phyloP scores from a whole-genome alignment of 2,329 filamentous ascomycete genomes.

The Penicillium sp. region DNA sequence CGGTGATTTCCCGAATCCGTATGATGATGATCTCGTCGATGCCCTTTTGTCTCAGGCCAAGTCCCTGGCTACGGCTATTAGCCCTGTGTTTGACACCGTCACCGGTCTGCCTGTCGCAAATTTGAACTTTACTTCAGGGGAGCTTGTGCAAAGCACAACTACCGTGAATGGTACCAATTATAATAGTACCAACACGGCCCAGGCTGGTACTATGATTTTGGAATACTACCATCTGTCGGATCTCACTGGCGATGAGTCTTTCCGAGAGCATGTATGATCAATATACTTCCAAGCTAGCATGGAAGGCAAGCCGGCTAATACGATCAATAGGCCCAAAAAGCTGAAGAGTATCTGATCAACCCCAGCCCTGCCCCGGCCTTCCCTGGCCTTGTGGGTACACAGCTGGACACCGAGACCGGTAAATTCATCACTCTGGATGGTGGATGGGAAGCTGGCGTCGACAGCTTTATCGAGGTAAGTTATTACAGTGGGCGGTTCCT shows the following conservation, averaged over 20 bases:
- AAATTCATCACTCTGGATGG: slow-evolving; percentile 23
- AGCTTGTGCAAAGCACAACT: slow-evolving; percentile 14
- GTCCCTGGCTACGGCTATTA: slow-evolving; percentile 18
- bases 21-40: slow-evolving; percentile 20
- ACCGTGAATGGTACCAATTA: slow-evolving; percentile 18
- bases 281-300: background rate
- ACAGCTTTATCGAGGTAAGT: slow-evolving; percentile 24
- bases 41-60: slow-evolving; percentile 20
- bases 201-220: slow-evolving; percentile 23
- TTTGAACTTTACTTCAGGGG: slow-evolving; percentile 15
- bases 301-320: background rate
- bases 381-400: slow-evolving; percentile 22
- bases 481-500: background rate
- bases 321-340: slow-evolving; percentile 13
- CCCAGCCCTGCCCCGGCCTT: slow-evolving; percentile 20
- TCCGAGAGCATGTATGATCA: slow-evolving; percentile 14
- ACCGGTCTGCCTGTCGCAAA: slow-evolving; percentile 15
- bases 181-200: slow-evolving; percentile 23
- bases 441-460: slow-evolving; percentile 23
- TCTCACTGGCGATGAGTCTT: slow-evolving; percentile 24
- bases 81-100: slow-evolving; percentile 18
- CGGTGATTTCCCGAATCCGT: slow-evolving; percentile 18
- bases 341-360: slow-evolving; percentile 20
- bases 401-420: slow-evolving; percentile 21
- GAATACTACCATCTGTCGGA: slow-evolving; percentile 24